A percentile compares a stretch with the other conserved stretches of the same genome.
These are phyloP conservation scores for Trichoderma citrinoviride DNA, from an alignment of 2,329 filamentous ascomycete genomes.

Conservation along the genomic window DNA sequence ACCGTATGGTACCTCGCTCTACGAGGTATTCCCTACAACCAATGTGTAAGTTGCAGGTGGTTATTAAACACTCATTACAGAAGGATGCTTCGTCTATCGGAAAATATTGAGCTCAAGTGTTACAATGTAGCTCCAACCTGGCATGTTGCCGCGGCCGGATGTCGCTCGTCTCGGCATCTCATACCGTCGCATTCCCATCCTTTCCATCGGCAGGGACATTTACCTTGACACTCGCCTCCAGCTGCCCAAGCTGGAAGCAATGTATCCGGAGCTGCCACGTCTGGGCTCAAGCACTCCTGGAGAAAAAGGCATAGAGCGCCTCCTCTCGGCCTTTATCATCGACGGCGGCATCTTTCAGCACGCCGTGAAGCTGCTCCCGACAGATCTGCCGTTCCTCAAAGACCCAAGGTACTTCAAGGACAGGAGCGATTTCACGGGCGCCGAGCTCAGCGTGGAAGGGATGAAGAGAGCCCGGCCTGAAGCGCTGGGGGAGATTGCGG, in stretches of 20 bases:
- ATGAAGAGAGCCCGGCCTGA: conserved; percentile 45
- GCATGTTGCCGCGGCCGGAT: conserved; percentile 64
- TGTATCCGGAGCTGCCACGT: conserved; percentile 46
- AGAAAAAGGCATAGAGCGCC: conserved; percentile 47
- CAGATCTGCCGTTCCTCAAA: conserved; percentile 50
- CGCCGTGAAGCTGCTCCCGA: conserved; percentile 56
- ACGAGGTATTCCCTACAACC: conserved; percentile 60
- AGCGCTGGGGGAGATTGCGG: conserved; percentile 53
- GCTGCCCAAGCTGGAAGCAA: conserved; percentile 58
- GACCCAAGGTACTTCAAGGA: conserved; percentile 62
- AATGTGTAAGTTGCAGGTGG: conserved; percentile 56
- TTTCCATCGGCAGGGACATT: conserved; percentile 64
- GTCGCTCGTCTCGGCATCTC: conserved; percentile 57
- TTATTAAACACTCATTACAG: background rate
- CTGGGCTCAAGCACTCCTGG: conserved; percentile 40
- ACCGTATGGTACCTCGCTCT: conserved; percentile 67
- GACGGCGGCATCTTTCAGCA: conserved; percentile 57
- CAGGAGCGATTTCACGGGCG: conserved; percentile 41
- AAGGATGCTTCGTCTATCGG: too few species aligned
- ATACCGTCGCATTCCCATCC: conserved; percentile 68
- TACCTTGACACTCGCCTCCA: conserved; percentile 71
- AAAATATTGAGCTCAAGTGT: background rate
- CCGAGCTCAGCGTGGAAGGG: conserved; percentile 28
- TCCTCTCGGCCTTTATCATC: conserved; percentile 55
- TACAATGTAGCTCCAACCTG: conserved; percentile 57